These are phyloP conservation scores for Eimeria praecox DNA, from an alignment of 169 alveolate genomes.

Conservation along the genomic window DNA sequence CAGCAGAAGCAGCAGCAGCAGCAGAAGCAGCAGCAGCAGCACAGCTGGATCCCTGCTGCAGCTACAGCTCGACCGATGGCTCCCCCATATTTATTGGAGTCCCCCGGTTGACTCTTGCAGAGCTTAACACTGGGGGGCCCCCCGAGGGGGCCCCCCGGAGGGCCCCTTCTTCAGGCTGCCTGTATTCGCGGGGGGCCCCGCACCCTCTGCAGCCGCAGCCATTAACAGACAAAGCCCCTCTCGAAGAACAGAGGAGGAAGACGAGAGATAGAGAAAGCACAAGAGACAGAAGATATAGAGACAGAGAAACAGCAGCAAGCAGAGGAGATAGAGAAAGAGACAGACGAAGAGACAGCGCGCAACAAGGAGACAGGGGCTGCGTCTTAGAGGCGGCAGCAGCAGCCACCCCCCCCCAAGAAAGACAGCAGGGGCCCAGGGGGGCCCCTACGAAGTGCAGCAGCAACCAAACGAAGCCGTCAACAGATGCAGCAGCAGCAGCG, in stretches of 20 bases:
- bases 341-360: background rate
- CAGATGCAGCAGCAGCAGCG: background rate
- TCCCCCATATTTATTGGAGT: background rate
- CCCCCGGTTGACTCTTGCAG: constrained; percentile 35
- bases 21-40: background rate
- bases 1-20: background rate
- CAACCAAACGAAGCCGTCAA: background rate
- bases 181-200: background rate
- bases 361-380: background rate
- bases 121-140: background rate
- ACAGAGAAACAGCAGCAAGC: background rate
- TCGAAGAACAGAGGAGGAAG: background rate
- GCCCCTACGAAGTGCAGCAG: constrained; percentile 1
- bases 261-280: background rate
- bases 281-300: background rate
- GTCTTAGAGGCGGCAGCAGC: background rate
- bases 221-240: background rate
- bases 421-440: background rate
- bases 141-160: constrained; percentile 21
- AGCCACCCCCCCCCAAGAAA: background rate
- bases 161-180: background rate
- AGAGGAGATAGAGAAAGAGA: background rate
- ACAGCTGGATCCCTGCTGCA: background rate
- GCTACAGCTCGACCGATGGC: background rate
- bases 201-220: background rate